Evolutionary conservation across 2,329 filamentous ascomycete genomes (phyloP), one percentile per base, ranked within the genome.

Genomic region (Huntiella abstrusa): DNA sequence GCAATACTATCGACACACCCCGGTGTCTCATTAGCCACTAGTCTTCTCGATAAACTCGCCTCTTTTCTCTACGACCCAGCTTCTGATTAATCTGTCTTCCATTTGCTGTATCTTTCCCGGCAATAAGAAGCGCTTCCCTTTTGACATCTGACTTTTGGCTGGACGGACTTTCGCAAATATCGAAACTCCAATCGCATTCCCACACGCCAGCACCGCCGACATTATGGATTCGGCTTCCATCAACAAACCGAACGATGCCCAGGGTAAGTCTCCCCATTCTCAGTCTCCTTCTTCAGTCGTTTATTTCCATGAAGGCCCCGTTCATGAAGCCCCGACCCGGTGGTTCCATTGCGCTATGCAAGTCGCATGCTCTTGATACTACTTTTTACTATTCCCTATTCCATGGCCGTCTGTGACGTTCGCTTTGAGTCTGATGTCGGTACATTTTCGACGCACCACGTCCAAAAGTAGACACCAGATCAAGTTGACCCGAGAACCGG

Each of bases 191-290:
- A 19, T 40, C 41, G 33, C 34, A 33, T 43, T 43, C 33, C 5
- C 34, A 33, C n/a, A 17, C 12, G 15, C 22, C 10, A 22, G n/a
- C 33, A 35, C 36, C 16, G 15, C 15, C 22, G 36, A 32, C 42
- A 34, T 34, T 13, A 41, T 34, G 11, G 42, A 42, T 39, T 35
- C 47, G 22, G 28, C 43, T 13, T 28, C 39, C 19, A 38, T 36
- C 33, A 46, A 41, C 43, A 43, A 45, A 46, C 34, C 35, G 45
- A 33, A 32, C 33, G 47, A 49, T 46, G 43, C 43, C 41, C 43
- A 42, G 43, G 43, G 47, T 49, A 49, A 49, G 47, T 49, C 47
- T 49, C 43, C 36, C 19, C 38, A 47, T 47, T 13, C 33, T 39
- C 22, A 28, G 22, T 28, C 22, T 28, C 22, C 22, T 10, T 28